phyloP scores from a whole-genome alignment of 2,329 filamentous ascomycete species.

The Talaromyces islandicus region DNA sequence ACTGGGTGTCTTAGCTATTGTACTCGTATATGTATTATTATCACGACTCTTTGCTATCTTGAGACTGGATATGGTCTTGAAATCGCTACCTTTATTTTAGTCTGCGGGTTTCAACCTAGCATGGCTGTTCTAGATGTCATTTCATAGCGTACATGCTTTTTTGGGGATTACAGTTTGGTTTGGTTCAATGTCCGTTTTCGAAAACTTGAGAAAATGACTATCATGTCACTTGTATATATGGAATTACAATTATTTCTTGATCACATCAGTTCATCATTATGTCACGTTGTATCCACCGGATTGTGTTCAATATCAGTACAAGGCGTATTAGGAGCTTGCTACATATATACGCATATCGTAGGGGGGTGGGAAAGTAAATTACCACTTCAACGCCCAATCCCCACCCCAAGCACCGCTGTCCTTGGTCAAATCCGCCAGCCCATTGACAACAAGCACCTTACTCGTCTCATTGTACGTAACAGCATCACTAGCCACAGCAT shows the following conservation, averaged over 20 bases:
- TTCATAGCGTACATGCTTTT: background rate
- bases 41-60: background rate
- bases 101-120: background rate
- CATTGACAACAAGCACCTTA: conserved; percentile 46
- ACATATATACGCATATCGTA: background rate
- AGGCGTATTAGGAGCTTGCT: too few species aligned
- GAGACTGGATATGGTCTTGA: background rate
- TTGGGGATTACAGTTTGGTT: background rate
- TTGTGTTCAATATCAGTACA: background rate
- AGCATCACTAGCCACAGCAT: conserved; percentile 32
- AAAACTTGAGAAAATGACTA: too few species aligned
- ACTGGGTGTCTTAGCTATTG: background rate
- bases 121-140: background rate
- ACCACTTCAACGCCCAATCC: conserved; percentile 56
- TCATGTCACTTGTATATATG: background rate
- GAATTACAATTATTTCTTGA: background rate
- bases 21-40: background rate
- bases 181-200: too few species aligned
- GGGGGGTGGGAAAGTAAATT: background rate
- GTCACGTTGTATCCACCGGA: background rate
- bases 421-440: conserved; percentile 43
- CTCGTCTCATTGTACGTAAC: conserved; percentile 46
- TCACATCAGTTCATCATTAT: background rate
- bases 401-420: conserved; percentile 51
- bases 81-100: background rate